Evolutionary conservation across 495 filamentous ascomycete species (phyloP), one percentile per base, ranked within the genome.

Genomic region (Penicillium lividum): DNA sequence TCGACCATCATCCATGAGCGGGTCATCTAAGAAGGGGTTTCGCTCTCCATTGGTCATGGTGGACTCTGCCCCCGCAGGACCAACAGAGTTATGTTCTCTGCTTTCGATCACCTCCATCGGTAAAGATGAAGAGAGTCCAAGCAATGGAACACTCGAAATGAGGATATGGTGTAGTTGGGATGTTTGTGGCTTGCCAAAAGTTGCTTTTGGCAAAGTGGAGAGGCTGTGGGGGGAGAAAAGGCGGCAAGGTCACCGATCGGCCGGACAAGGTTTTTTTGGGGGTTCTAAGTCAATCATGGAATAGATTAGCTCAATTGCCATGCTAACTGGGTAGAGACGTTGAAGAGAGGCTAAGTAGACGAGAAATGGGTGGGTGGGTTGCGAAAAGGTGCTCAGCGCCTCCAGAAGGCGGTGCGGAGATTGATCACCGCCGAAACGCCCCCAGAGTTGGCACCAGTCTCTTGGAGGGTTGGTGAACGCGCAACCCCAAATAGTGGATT

Each of bases 351-450:
- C 27, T 36, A 54, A 56, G 56, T 53, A 54, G 53, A 62, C 40
- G 60, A 58, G 51, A 58, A 60, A 25, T 59, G 53, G 49, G 55
- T 53, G 51, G 58, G 62, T 59, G 68, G 65, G 64, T 68, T 46
- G 63, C 50, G 38, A 67, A 51, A 60, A 56, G 53, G 56, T 59
- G 64, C 60, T 59, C 54, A 62, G 60, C 54, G 65, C 64, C 66
- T 68, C 60, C 64, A 71, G 71, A 74, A 78, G 75, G 75, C 75
- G 75, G 75, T 78, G 75, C 75, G 75, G 75, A 78, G 75, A 76
- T 73, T 77, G 69, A 72, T 76, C 72, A 73, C 73, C 67, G 64
- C 63, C 68, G 68, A 62, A 65, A 61, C 59, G 57, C 59, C 71
- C 72, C 71, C 71, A 75, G 62, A 67, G 63, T 63, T 63, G 69